These are phyloP conservation scores for Botryotinia calthae DNA, from an alignment of 2,329 filamentous ascomycete species.

Conservation along the genomic window DNA sequence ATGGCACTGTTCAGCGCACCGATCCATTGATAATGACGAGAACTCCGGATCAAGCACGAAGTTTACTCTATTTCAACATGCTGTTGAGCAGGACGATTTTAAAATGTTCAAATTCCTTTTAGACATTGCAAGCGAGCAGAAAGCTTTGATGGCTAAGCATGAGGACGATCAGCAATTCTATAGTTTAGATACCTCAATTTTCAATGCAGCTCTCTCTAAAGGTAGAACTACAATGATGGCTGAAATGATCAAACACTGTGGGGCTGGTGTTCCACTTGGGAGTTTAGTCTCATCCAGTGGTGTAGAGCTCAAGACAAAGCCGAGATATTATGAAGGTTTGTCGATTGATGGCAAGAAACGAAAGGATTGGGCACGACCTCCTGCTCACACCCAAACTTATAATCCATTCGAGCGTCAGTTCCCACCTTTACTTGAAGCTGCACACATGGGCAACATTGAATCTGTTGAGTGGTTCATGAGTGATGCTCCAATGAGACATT, in stretches of 20 bases:
- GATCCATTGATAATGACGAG: constrained; percentile 33
- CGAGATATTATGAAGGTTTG: constrained; percentile 73
- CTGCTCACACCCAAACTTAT: constrained; percentile 49
- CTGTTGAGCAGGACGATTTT: constrained; percentile 31
- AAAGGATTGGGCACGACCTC: constrained; percentile 69
- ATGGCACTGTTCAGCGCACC: constrained; percentile 40
- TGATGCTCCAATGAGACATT: constrained; percentile 64
- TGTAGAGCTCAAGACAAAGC: constrained; percentile 59
- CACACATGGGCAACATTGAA: constrained; percentile 56
- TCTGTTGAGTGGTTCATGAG: constrained; percentile 75
- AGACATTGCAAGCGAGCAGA: constrained; percentile 31
- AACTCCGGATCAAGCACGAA: not conserved
- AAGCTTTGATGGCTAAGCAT: constrained; percentile 30
- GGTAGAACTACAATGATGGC: constrained; percentile 58
- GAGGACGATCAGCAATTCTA: constrained; percentile 34
- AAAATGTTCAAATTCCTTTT: constrained; percentile 36
- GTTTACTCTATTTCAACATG: constrained; percentile 25
- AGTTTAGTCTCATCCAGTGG: constrained; percentile 64
- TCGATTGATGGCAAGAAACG: constrained; percentile 73
- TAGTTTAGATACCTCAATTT: constrained; percentile 39
- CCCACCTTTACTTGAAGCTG: constrained; percentile 61
- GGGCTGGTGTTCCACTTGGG: constrained; percentile 67
- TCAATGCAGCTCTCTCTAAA: constrained; percentile 45
- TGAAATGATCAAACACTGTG: constrained; percentile 63
- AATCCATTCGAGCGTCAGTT: constrained; percentile 44